phyloP scores from a whole-genome alignment of 768 basidiomycete genomes.

The Mycena capillaripes region DNA sequence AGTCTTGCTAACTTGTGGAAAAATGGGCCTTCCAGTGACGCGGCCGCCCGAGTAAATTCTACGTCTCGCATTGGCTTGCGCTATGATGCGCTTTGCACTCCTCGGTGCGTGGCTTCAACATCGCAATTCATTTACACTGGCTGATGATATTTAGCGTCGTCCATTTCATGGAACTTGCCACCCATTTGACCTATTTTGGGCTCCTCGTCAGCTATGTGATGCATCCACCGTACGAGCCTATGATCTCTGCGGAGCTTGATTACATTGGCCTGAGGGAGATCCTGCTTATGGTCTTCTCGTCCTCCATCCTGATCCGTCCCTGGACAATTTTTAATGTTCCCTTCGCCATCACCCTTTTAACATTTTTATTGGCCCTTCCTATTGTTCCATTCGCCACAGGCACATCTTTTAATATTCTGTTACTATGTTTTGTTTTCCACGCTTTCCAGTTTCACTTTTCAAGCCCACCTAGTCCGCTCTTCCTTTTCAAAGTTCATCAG shows the following conservation, averaged over 20 bases:
- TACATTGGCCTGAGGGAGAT: slow-evolving; percentile 51
- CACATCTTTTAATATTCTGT: slow-evolving; percentile 56
- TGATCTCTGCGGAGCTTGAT: slow-evolving; percentile 38
- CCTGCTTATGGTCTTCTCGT: slow-evolving; percentile 54
- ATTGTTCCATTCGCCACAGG: slow-evolving; percentile 57
- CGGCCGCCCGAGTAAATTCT: slow-evolving; percentile 1
- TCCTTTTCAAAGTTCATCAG: slow-evolving; percentile 54
- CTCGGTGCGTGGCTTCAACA: slow-evolving; percentile 52
- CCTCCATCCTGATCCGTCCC: slow-evolving; percentile 50
- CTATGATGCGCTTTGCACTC: slow-evolving; percentile 58
- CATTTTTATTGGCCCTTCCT: slow-evolving; percentile 59
- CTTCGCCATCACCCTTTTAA: slow-evolving; percentile 52
- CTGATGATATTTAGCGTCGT: slow-evolving; percentile 50
- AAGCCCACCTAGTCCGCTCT: slow-evolving; percentile 57
- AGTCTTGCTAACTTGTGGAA: slow-evolving; percentile 59
- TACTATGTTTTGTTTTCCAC: slow-evolving; percentile 56
- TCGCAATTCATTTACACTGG: not conserved
- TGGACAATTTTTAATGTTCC: slow-evolving; percentile 51
- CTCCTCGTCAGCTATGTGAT: slow-evolving; percentile 57
- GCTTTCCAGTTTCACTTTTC: slow-evolving; percentile 64
- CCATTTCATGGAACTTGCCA: slow-evolving; percentile 58
- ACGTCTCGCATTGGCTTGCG: slow-evolving; percentile 36
- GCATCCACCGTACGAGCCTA: slow-evolving; percentile 53
- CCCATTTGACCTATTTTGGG: slow-evolving; percentile 55
- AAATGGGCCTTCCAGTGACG: slow-evolving; percentile 35